A percentile compares a stretch with the other conserved stretches of the same genome.
Conservation (phyloP, 352 stramenopile genomes). For the Phytophthora fragariaefolia region DNA sequence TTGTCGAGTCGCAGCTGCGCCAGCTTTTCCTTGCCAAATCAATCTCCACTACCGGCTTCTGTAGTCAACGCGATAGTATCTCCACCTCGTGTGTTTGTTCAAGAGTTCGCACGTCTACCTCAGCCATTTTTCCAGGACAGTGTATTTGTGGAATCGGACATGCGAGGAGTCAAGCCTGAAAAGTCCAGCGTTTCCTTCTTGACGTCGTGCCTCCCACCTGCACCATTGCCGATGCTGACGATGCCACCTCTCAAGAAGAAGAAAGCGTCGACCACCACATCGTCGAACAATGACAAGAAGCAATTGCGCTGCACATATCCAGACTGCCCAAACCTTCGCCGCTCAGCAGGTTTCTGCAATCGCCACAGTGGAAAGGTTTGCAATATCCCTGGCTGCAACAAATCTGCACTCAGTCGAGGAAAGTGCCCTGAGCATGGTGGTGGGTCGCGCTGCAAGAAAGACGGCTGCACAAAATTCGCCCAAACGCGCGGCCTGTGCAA, state of each 20-base stretch:
- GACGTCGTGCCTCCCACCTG: slow-evolving; percentile 61
- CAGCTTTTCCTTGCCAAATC: slow-evolving; percentile 44
- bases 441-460: slow-evolving; percentile 83
- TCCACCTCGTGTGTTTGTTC: slow-evolving; percentile 75
- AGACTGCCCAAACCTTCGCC: slow-evolving; percentile 77
- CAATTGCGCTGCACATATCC: slow-evolving; percentile 80
- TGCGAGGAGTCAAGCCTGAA: slow-evolving; percentile 32
- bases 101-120: slow-evolving; percentile 71
- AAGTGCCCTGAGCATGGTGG: slow-evolving; percentile 89
- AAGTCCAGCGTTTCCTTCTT: slow-evolving; percentile 47
- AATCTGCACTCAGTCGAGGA: slow-evolving; percentile 79
- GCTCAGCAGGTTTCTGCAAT: slow-evolving; percentile 83
- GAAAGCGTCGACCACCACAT: slow-evolving; percentile 34
- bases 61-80: slow-evolving; percentile 79
- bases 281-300: slow-evolving; percentile 51
- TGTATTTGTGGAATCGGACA: slow-evolving; percentile 36
- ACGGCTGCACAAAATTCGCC: slow-evolving; percentile 87
- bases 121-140: slow-evolving; percentile 75
- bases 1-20: slow-evolving; percentile 58
- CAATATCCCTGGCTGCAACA: slow-evolving; percentile 69
- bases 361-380: slow-evolving; percentile 85
- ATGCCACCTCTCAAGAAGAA: slow-evolving; percentile 85
- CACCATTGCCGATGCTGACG: slow-evolving; percentile 69
- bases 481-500: slow-evolving; percentile 86
- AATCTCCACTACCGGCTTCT: slow-evolving; percentile 52